These are phyloP conservation scores for Carallia brachiata DNA, from an alignment of 345 rosid species.

Conservation along the genomic window DNA sequence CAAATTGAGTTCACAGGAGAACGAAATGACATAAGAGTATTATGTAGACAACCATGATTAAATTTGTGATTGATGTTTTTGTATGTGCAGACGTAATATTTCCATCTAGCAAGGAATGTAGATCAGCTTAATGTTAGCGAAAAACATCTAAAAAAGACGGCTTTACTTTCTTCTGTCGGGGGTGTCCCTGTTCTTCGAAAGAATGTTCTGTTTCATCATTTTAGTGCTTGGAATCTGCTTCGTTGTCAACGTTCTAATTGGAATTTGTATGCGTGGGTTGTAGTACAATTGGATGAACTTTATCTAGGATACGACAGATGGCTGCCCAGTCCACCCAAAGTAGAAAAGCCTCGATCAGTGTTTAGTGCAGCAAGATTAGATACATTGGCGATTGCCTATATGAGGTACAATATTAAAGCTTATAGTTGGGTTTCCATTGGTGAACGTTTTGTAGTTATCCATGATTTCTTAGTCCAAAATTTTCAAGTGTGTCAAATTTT, in stretches of 20 bases:
- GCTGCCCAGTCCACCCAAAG: constrained; percentile 61
- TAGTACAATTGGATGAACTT: constrained; percentile 29
- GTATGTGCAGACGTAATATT: no score
- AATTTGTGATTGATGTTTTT: no score
- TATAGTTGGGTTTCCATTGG: neutral
- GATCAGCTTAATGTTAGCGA: no score
- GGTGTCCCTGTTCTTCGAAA: neutral
- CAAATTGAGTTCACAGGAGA: no score
- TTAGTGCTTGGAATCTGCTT: neutral
- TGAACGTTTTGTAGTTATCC: neutral
- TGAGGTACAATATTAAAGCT: constrained; percentile 45
- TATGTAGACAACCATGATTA: no score
- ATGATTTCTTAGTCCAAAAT: neutral
- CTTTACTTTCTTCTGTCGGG: neutral
- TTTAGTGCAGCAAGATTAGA: constrained; percentile 42
- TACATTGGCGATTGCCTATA: constrained; percentile 71
- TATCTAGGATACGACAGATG: constrained; percentile 60
- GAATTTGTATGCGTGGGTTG: constrained; percentile 23
- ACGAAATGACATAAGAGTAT: no score
- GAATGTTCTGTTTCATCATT: neutral
- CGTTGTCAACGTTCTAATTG: neutral
- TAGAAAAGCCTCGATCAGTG: constrained; percentile 61
- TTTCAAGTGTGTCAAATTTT: neutral
- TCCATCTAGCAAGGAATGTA: no score
- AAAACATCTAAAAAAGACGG: no score